Evolutionary conservation across 2,329 filamentous ascomycete genomes (phyloP), one percentile per base, ranked within the genome.

Genomic region (Neocatenulostroma microsporum): DNA sequence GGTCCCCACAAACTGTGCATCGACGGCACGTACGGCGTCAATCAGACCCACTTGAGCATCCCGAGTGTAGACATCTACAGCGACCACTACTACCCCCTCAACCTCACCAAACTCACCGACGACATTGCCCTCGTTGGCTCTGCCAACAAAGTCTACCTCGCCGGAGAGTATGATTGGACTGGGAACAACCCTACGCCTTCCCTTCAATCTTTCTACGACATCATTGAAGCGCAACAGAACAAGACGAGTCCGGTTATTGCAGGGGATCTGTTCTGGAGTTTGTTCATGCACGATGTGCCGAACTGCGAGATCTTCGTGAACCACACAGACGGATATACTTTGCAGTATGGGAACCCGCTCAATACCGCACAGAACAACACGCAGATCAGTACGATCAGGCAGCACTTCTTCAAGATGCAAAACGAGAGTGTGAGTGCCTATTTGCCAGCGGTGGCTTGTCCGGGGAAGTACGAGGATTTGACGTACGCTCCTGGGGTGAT

Each of bases 21-120:
- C 17, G 66, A 70, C 42, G 68, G 68, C 32, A 69, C 64, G 10
- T 69, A 67, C 40, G 68, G 68, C n/a, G 53, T 71, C 38, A 69
- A 69, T 50, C 46, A 43, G 34, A 62, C 58, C 6, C 65, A 70
- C 47, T 54, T 71, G 14, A 42, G 20, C 13, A 58, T 70, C 25
- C 39, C 57, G 4, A 63, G 66, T 43, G 54, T 71, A 3, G 68
- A 71, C 43, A 61, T 70, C 18, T 68, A 62, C 49, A 67, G 62
- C 11, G 58, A 72, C 47, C 68, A 71, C 45, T 70, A 62, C 50
- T 71, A 70, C 42, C 66, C 67, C 0, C 47, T 63, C 32, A 56
- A 64, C 41, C 54, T 57, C n/a, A 48, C 49, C 19, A 64, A 63
- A 44, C 50, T 72, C 21, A 47, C 57, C 33, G 39, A 44, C 1